phyloP scores from a whole-genome alignment of 2,329 filamentous ascomycete species.

The Neonectria faginata region DNA sequence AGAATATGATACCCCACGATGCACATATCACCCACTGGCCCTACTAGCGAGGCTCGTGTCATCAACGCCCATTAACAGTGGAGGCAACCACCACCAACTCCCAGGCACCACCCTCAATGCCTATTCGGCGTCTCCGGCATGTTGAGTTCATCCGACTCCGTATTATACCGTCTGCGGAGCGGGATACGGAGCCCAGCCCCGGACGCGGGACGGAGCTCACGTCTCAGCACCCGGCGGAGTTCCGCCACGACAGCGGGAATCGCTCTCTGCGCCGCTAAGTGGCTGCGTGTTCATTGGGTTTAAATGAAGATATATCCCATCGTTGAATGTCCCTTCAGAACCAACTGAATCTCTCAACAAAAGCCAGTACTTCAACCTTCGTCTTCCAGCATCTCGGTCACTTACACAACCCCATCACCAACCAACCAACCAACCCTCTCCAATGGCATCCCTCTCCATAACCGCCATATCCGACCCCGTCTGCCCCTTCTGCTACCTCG shows the following conservation, averaged over 20 bases:
- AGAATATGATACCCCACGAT: conserved; percentile 40
- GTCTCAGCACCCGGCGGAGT: conserved; percentile 36
- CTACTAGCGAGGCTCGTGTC: neutral
- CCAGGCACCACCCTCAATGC: neutral
- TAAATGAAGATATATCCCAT: neutral
- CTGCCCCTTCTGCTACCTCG: conserved; percentile 85
- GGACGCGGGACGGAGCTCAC: neutral
- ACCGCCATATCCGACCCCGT: conserved; percentile 84
- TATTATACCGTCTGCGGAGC: neutral
- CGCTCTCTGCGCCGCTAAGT: neutral
- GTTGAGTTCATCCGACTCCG: neutral
- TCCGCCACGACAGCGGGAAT: conserved; percentile 35
- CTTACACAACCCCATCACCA: conserved; percentile 8
- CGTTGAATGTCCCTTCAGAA: neutral
- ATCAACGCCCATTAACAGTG: neutral
- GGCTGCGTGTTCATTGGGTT: neutral
- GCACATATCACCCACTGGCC: neutral
- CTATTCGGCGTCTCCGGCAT: neutral
- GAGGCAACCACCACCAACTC: neutral
- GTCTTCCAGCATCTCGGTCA: neutral
- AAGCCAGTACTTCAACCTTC: neutral
- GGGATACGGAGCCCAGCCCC: neutral
- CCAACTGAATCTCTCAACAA: neutral
- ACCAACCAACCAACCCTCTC: conserved; percentile 18
- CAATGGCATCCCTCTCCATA: conserved; percentile 81